These are phyloP conservation scores for Rhizophagus prolifer DNA, from an alignment of 192 early-diverging fungal species.

Conservation along the genomic window DNA sequence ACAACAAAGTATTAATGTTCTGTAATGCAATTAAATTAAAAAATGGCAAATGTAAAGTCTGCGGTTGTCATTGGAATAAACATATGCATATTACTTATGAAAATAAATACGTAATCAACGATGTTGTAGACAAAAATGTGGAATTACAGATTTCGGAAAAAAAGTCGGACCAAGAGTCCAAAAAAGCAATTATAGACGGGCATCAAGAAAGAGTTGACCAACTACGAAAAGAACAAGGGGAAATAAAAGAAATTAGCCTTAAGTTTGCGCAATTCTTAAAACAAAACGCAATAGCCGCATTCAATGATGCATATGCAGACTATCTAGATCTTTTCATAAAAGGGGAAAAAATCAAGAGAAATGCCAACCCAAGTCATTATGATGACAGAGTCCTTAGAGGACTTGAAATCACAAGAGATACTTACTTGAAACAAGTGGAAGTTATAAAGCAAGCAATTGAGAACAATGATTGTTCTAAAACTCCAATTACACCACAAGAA, in stretches of 20 bases:
- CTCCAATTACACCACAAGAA: constrained; percentile 17
- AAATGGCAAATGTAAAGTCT: constrained; percentile 25
- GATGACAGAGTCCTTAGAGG: constrained; percentile 24
- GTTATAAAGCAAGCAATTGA: constrained; percentile 33
- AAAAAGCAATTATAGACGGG: constrained; percentile 1
- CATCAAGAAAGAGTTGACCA: not conserved
- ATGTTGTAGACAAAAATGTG: constrained; percentile 24
- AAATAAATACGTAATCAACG: constrained; percentile 17
- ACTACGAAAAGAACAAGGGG: constrained; percentile 29
- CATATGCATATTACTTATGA: constrained; percentile 32
- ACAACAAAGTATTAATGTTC: constrained; percentile 9
- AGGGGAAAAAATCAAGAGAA: constrained; percentile 28
- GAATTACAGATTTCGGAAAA: constrained; percentile 28
- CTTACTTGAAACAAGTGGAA: constrained; percentile 22
- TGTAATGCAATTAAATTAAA: constrained; percentile 29
- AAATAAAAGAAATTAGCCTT: constrained; percentile 25
- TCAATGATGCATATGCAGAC: constrained; percentile 32
- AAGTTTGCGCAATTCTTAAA: constrained; percentile 34
- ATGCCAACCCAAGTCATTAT: constrained; percentile 8
- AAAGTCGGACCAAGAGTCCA: not conserved
- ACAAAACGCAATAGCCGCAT: constrained; percentile 34
- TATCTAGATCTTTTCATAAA: constrained; percentile 31
- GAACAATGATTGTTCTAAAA: not conserved
- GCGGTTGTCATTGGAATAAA: constrained; percentile 33
- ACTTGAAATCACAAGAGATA: constrained; percentile 15